A percentile compares a stretch with the other conserved stretches of the same genome.
These are phyloP conservation scores for Lyophyllum atratum DNA, from an alignment of 768 basidiomycete species.

Conservation along the genomic window DNA sequence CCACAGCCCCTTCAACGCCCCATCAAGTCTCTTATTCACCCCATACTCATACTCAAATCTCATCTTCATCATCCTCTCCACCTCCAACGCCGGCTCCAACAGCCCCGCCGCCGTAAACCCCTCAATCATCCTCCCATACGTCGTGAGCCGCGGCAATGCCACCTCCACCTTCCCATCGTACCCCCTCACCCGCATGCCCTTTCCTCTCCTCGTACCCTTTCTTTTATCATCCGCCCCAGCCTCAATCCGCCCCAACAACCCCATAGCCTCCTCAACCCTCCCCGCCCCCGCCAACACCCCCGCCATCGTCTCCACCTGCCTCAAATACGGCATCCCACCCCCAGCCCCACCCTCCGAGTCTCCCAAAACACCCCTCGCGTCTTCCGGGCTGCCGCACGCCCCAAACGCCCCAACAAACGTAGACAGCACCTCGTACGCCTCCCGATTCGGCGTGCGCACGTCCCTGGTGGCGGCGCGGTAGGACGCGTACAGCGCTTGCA, in stretches of 20 bases:
- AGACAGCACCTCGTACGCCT: conserved; percentile 6
- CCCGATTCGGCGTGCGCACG: neutral
- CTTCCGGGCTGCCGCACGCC: conserved; percentile 7
- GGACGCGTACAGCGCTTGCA: conserved; percentile 11
- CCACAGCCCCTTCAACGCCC: conserved; percentile 4
- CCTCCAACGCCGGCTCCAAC: conserved; percentile 14
- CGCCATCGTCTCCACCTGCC: conserved; percentile 14
- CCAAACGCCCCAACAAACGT: conserved; percentile 17
- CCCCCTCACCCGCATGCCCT: conserved; percentile 1
- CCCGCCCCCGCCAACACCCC: conserved; percentile 15
- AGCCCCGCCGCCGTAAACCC: conserved; percentile 16
- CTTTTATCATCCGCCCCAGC: neutral
- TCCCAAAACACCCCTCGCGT: conserved; percentile 14
- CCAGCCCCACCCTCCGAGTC: conserved; percentile 8
- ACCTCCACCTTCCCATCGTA: conserved; percentile 1
- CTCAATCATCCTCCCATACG: conserved; percentile 14
- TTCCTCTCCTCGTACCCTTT: neutral
- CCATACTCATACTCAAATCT: conserved; percentile 1
- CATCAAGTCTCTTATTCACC: conserved; percentile 1
- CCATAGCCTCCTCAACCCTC: conserved; percentile 14
- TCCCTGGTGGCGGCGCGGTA: neutral
- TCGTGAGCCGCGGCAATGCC: conserved; percentile 1
- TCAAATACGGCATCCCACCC: conserved; percentile 4
- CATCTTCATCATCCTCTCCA: conserved; percentile 15
- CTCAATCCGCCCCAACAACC: conserved; percentile 10